A percentile compares a stretch with the other conserved stretches of the same genome.
Evolutionary conservation across 2,329 filamentous ascomycete species (phyloP).

Genomic region (Cryoendolithus antarcticus): DNA sequence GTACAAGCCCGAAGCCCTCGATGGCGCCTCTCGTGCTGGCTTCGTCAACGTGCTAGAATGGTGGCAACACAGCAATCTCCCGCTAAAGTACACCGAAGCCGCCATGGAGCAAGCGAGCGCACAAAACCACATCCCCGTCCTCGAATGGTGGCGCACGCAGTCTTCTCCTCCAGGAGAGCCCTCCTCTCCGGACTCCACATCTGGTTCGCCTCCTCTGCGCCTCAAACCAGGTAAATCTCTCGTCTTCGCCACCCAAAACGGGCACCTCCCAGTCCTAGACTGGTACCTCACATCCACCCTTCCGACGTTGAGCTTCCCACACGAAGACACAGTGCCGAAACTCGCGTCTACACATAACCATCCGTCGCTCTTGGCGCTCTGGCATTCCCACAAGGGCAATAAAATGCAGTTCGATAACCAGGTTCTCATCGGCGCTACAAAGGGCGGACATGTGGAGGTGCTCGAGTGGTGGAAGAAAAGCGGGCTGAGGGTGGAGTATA

Average conservation of each 20-base stretch:
- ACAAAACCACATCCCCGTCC: conserved; percentile 69
- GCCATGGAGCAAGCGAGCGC: conserved; percentile 80
- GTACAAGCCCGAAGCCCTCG: conserved; percentile 73
- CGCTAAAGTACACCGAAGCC: conserved; percentile 72
- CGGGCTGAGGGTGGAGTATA: conserved; percentile 73
- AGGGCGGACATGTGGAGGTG: conserved; percentile 71
- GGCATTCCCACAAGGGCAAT: conserved; percentile 62
- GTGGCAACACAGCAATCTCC: conserved; percentile 75
- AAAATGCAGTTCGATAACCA: conserved; percentile 74
- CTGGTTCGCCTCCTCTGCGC: conserved; percentile 29
- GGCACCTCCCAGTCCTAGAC: conserved; percentile 61
- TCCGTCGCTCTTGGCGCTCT: conserved; percentile 70
- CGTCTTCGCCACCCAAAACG: conserved; percentile 70
- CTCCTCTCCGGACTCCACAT: conserved; percentile 6
- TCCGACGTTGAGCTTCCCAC: conserved; percentile 52
- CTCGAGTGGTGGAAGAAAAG: conserved; percentile 86
- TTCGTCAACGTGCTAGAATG: conserved; percentile 78
- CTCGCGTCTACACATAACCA: conserved; percentile 77
- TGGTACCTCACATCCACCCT: conserved; percentile 74
- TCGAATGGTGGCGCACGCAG: conserved; percentile 83
- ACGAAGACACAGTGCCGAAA: conserved; percentile 71
- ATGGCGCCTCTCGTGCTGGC: conserved; percentile 75
- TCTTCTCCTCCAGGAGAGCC: neutral
- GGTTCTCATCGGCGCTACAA: conserved; percentile 74
- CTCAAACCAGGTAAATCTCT: conserved; percentile 78